Evolutionary conservation across 768 basidiomycete species (phyloP), one percentile per base, ranked within the genome.

Genomic region (Hygrocybe coccinea): DNA sequence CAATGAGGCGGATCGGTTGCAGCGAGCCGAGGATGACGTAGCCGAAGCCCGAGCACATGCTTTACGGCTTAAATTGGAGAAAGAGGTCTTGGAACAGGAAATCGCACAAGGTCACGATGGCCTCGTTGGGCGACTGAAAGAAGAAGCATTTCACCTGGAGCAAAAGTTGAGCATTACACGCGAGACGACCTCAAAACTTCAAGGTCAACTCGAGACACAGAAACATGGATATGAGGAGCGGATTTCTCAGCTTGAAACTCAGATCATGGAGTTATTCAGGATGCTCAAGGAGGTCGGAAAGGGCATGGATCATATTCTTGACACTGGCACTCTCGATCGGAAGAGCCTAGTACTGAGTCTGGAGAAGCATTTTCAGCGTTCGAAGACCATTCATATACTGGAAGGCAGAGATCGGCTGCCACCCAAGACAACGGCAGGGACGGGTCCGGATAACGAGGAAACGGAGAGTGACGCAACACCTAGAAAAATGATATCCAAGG

Each of bases 261-360:
- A 97, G 74, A 95, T 95, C 58, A 83, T 89, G 79, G 94, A 97
- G 66, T 71, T 97, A 15, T 98, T 95, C 75, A 80, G 87, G 61
- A 95, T 97, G 92, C 76, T 98, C 52, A 89, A 85, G 67, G 90
- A 95, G 64, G 80, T 88, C 35, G 85, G 87, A 14, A 83, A 80
- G 54, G 86, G 87, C 12, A 80, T 91, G 36, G 87, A 90, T 54
- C 81, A 79, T 58, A 83, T 94, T 56, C 72, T 89, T 17, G 89
- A 86, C 67, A 77, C 74, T 22, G 80, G 79, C 41, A 79, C 76
- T 7, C 83, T 93, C 82, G 88, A 95, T 64, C 80, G 92, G 56
- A 87, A 86, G 71, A 78, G 84, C 15, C 79, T 98, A 38, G 85
- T 97, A 6, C 80, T 87, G 35, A 81, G 82, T 17, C 75, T 95